These are phyloP conservation scores for Paracamarosporium sp. DNA, from an alignment of 2,329 filamentous ascomycete species.

Conservation along the genomic window DNA sequence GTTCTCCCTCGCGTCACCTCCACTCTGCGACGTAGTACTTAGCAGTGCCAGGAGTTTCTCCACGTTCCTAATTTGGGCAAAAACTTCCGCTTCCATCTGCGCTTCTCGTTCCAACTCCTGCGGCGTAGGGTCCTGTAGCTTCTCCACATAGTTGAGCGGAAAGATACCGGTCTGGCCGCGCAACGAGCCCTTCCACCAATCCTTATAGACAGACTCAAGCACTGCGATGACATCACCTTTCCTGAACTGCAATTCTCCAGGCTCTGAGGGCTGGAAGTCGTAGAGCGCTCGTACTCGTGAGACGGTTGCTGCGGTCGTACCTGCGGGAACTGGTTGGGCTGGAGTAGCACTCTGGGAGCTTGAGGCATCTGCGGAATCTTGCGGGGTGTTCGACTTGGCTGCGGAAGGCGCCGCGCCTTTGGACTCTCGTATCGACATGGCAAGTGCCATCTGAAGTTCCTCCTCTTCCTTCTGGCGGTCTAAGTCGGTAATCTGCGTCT, in stretches of 20 bases:
- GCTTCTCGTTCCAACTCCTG: constrained; percentile 95
- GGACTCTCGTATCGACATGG: constrained; percentile 90
- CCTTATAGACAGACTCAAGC: constrained; percentile 96
- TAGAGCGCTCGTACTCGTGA: constrained; percentile 92
- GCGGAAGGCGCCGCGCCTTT: constrained; percentile 49
- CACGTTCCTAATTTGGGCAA: constrained; percentile 78
- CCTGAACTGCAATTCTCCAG: constrained; percentile 92
- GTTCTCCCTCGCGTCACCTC: constrained; percentile 80
- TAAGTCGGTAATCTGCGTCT: constrained; percentile 85
- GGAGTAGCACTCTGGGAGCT: constrained; percentile 48
- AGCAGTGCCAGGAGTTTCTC: constrained; percentile 85
- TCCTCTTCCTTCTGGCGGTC: constrained; percentile 97
- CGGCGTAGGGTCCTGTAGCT: constrained; percentile 89
- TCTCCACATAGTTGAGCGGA: constrained; percentile 98
- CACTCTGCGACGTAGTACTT: constrained; percentile 72
- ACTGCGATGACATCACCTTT: constrained; percentile 98
- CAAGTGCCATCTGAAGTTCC: constrained; percentile 94
- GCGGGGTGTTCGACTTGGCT: constrained; percentile 50
- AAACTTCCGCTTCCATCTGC: constrained; percentile 87
- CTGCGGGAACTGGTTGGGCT: constrained; percentile 70
- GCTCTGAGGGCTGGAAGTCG: constrained; percentile 93
- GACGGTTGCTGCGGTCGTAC: constrained; percentile 94
- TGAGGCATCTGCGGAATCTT: constrained; percentile 35
- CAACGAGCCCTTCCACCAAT: constrained; percentile 98
- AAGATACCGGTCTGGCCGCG: constrained; percentile 97